A percentile compares a stretch with the other conserved stretches of the same genome.
phyloP scores from a whole-genome alignment of 305 asterid species.

The Coffea humblotiana region DNA sequence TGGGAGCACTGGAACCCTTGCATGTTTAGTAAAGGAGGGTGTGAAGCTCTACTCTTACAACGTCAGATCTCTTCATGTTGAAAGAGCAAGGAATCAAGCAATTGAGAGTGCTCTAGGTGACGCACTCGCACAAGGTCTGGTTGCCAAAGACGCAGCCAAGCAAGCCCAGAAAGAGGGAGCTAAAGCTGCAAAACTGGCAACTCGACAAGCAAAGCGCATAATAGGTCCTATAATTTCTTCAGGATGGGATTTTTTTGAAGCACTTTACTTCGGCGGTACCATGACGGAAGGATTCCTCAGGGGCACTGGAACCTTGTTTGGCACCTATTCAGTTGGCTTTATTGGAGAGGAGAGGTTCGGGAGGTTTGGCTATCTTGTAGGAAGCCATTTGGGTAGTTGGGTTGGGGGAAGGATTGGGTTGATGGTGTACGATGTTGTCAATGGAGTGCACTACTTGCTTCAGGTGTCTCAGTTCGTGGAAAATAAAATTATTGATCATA shows the following conservation, averaged over 20 bases:
- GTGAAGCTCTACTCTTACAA: constrained; percentile 78
- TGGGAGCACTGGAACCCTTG: constrained; percentile 75
- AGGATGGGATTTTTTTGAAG: constrained; percentile 97
- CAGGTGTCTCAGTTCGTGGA: constrained; percentile 37
- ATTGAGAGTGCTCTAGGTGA: constrained; percentile 74
- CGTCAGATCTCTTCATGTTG: constrained; percentile 67
- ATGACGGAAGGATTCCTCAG: constrained; percentile 83
- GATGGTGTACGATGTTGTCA: constrained; percentile 78
- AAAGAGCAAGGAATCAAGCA: constrained; percentile 65
- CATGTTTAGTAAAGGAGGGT: constrained; percentile 83
- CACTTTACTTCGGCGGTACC: constrained; percentile 86
- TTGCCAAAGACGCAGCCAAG: constrained; percentile 67
- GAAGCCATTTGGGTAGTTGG: constrained; percentile 91
- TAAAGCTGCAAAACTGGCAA: constrained; percentile 91
- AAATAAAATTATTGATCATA: constrained; percentile 20
- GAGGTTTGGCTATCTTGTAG: constrained; percentile 84
- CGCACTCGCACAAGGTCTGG: constrained; percentile 75
- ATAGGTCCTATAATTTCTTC: constrained; percentile 87
- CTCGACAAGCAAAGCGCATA: constrained; percentile 64
- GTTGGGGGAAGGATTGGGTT: constrained; percentile 78
- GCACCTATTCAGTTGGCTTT: constrained; percentile 69
- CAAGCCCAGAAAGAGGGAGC: constrained; percentile 82
- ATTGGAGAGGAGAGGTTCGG: constrained; percentile 76
- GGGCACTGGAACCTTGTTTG: constrained; percentile 81
- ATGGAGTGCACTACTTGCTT: constrained; percentile 60